Percentiles rank a stretch among this genome's conserved stretches.
These are phyloP conservation scores for Aspergillus steynii DNA, from an alignment of 495 filamentous ascomycete genomes.

Conservation along the genomic window DNA sequence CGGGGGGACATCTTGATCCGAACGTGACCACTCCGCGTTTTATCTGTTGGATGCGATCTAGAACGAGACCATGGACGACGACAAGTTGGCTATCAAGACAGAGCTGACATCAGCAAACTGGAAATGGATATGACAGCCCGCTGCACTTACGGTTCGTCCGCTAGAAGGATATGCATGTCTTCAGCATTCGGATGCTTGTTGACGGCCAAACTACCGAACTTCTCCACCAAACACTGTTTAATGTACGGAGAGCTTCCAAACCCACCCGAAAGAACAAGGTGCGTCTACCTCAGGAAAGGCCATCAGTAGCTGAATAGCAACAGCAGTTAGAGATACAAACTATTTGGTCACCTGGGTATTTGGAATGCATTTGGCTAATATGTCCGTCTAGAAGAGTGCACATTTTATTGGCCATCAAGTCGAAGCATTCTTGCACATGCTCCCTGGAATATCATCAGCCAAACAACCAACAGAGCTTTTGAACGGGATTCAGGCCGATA, in stretches of 20 bases:
- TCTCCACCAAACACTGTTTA: conserved; percentile 40
- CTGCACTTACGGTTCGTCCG: conserved; percentile 49
- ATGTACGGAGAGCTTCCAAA: conserved; percentile 68
- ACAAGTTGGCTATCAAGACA: conserved; percentile 47
- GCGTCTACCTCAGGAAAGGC: conserved; percentile 30
- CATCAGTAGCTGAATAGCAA: neutral
- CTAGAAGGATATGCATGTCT: conserved; percentile 45
- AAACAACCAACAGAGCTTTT: neutral
- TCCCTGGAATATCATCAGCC: conserved; percentile 4
- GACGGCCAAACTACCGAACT: conserved; percentile 29
- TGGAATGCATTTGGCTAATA: conserved; percentile 49
- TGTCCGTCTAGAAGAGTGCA: conserved; percentile 54
- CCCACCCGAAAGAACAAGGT: conserved; percentile 64
- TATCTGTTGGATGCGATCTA: conserved; percentile 54
- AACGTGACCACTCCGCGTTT: conserved; percentile 43
- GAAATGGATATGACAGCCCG: neutral
- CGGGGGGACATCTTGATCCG: conserved; percentile 49
- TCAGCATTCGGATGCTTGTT: conserved; percentile 35
- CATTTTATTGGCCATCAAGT: conserved; percentile 55
- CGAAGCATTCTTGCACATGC: conserved; percentile 38
- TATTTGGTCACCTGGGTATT: conserved; percentile 47
- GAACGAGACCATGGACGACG: conserved; percentile 55
- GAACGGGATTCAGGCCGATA: neutral
- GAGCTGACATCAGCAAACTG: conserved; percentile 1
- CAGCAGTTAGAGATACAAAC: conserved; percentile 27